These are phyloP conservation scores for Clitopilus passeckerianus DNA, from an alignment of 768 basidiomycete species.

Conservation along the genomic window DNA sequence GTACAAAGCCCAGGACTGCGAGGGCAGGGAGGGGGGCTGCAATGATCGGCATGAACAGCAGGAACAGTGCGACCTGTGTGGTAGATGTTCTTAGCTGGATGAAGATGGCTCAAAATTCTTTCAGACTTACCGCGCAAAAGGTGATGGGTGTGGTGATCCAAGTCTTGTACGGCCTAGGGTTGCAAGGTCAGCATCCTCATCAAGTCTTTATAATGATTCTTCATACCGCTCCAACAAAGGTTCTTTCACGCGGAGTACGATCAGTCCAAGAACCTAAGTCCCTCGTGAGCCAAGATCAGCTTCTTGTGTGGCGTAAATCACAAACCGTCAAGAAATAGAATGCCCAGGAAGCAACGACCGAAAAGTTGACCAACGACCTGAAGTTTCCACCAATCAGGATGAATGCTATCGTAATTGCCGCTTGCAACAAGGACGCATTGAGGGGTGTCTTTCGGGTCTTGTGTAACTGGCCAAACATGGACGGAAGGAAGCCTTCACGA, in stretches of 20 bases:
- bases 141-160: constrained; percentile 87
- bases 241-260: constrained; percentile 87
- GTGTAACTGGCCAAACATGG: constrained; percentile 77
- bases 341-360: constrained; percentile 81
- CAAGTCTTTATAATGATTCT: not conserved
- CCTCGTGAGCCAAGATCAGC: not conserved
- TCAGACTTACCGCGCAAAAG: constrained; percentile 72
- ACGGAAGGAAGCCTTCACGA: constrained; percentile 82
- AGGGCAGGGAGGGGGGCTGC: constrained; percentile 88
- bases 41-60: constrained; percentile 91
- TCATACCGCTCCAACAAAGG: constrained; percentile 76
- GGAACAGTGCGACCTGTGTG: constrained; percentile 74
- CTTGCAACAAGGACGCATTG: constrained; percentile 82
- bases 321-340: constrained; percentile 83
- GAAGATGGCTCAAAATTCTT: too few species aligned
- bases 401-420: constrained; percentile 68
- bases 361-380: constrained; percentile 83
- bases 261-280: constrained; percentile 74
- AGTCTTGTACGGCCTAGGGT: constrained; percentile 81
- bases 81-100: not conserved
- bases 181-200: not conserved
- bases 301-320: constrained; percentile 3
- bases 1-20: constrained; percentile 86
- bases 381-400: constrained; percentile 89
- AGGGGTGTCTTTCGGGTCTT: constrained; percentile 75